Base-by-base conservation (phyloP, 169 alveolate genomes). In the Besnoitia besnoiti region DNA sequence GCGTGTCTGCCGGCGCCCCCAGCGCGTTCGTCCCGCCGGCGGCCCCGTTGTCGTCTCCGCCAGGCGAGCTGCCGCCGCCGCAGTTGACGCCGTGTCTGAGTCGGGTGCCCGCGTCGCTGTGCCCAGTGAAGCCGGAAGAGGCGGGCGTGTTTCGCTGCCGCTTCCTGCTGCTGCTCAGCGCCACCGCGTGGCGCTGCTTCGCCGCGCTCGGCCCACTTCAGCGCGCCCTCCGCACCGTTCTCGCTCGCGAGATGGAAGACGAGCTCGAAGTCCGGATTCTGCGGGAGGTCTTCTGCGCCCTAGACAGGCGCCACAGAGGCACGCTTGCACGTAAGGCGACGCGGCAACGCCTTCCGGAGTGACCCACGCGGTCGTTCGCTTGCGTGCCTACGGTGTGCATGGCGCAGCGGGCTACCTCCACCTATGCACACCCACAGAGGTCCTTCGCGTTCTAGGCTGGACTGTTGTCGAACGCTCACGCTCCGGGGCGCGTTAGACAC, bases 131-230 rank as follows among this genome's bases (percentile, higher is more conserved):
- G 80, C 85, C 85, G 85, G 87, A 55, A 51, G 73, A 67, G 85
- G 94, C 77, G 55, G 94, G 51, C 35, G 40, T 91, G 67, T 91
- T 82, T 40, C 91, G 59, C 51, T 84, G 87, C 44, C 94, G 94
- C 7, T 51, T 62, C 39, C 73, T 67, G 42, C 79, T 91, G 88
- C 79, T 91, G 85, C 79, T 91, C 35, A 46, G 51, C 46, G 94
- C 94, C 47, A 59, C 80, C 44, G 90, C 94, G 62, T 91, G 94
- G 94, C 85, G 75, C 0, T 76, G 76, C 42, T 91, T 91, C 30
- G 94, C 94, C 19, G 84, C 75, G 16, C 91, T 91, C 33, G 80
- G 91, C 8, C 90, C 94, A 4, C 94, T 91, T 30, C 94, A 91
- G 47, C 49, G 89, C 85, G 94, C 94, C 42, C 42, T 91, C 33